phyloP scores from a whole-genome alignment of 352 stramenopile species.

The Phytophthora kernoviae region DNA sequence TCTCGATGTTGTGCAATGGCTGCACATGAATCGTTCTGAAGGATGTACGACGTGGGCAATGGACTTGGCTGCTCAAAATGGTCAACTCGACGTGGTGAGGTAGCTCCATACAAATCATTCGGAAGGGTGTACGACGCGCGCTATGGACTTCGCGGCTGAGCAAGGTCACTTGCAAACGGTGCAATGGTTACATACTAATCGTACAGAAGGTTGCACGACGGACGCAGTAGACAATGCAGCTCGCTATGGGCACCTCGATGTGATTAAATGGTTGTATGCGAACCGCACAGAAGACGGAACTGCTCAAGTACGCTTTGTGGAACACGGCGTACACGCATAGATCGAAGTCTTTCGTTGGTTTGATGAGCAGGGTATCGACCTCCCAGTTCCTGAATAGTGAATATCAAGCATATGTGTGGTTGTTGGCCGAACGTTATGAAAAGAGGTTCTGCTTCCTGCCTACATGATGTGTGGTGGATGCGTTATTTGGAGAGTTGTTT shows the following conservation, averaged over 20 bases:
- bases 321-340: neutral
- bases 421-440: no score
- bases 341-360: neutral
- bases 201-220: no score
- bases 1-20: slow-evolving; percentile 7
- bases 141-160: slow-evolving; percentile 8
- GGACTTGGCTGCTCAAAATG: neutral
- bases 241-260: no score
- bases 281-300: slow-evolving; percentile 6
- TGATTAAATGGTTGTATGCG: slow-evolving; percentile 21
- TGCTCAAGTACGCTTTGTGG: neutral
- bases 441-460: no score
- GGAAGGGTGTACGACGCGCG: neutral
- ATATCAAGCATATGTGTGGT: neutral
- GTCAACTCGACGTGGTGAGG: slow-evolving; percentile 9
- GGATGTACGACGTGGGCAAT: slow-evolving; percentile 5
- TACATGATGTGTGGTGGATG: no score
- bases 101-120: slow-evolving; percentile 12
- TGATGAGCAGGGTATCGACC: neutral
- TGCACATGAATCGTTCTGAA: slow-evolving; percentile 10
- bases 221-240: no score
- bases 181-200: slow-evolving; percentile 17
- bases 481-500: no score
- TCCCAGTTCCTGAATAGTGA: neutral
- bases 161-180: slow-evolving; percentile 8